Base-by-base conservation (phyloP, 352 stramenopile species). In the Pythium phragmitis region DNA sequence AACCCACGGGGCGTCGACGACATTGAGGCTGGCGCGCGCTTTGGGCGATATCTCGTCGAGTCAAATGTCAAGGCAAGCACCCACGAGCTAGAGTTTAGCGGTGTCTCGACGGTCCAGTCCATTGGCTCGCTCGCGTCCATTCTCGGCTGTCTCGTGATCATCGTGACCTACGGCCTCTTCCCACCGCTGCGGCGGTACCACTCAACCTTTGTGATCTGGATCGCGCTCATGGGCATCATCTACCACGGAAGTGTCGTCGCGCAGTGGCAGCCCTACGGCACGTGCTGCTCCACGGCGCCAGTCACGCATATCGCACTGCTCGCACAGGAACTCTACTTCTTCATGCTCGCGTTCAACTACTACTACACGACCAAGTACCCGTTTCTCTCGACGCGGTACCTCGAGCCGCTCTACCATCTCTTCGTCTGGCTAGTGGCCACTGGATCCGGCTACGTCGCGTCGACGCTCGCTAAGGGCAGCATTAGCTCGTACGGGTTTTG, bases 321-420 rank as follows among this genome's bases (percentile, higher is more conserved):
- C 23, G 84, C 76, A 5, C 81, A 92, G 43, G 85, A 96, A 54
- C 75, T 94, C 14, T 96, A 94, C 71, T 87, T 94, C 58, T 93
- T 91, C 62, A 80, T 81, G 36, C 75, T 96, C 50, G 86, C 86
- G 47, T 91, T 91, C 70, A 80, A 92, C 70, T 89, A 92, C 45
- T 94, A 94, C 73, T 91, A 89, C 69, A 91, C 82, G 39, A 94
- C 84, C 79, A 91, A 92, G 73, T 92, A 88, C 64, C 87, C 87
- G 55, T 96, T 96, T 65, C 74, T 74, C 36, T 90, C 80, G 42
- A 85, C 82, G n/a, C 70, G 79, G 46, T 88, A 76, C 71, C 78
- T 92, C 53, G 75, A 79, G 33, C 70, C 70, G 19, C 68, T 92
- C 57, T 94, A 92, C 60, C 87, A 96, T 60, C 42, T 81, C 1